phyloP scores from a whole-genome alignment of 116 monocot genomes.

The Dioscorea cayenensis region DNA sequence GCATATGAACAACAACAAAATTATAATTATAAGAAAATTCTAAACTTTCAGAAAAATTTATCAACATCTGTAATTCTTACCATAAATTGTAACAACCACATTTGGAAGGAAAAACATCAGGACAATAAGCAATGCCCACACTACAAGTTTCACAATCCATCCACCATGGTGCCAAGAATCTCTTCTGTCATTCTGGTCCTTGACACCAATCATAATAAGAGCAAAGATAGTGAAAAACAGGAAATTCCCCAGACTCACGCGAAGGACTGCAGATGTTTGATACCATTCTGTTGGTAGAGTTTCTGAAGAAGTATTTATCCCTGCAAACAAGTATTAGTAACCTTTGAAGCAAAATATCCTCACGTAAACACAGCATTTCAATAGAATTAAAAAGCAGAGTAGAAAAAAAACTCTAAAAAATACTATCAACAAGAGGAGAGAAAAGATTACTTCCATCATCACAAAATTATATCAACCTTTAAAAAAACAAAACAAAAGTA shows the following conservation, averaged over 20 bases:
- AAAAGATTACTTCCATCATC: not conserved
- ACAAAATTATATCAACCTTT: no score
- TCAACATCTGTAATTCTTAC: constrained; percentile 25
- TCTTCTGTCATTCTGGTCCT: constrained; percentile 81
- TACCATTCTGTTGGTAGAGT: constrained; percentile 92
- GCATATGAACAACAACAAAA: not conserved
- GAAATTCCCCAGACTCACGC: constrained; percentile 92
- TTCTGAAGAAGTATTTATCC: constrained; percentile 77
- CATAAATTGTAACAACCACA: constrained; percentile 62
- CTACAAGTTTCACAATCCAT: constrained; percentile 67
- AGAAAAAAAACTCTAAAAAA: not conserved
- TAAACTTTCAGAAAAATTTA: not conserved
- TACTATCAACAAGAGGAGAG: not conserved
- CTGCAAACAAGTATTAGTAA: constrained; percentile 27
- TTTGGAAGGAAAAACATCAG: constrained; percentile 95
- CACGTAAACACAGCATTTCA: not conserved
- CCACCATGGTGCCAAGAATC: constrained; percentile 97
- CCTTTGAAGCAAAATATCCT: not conserved
- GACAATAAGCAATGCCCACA: constrained; percentile 62
- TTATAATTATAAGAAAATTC: not conserved
- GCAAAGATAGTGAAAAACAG: constrained; percentile 77
- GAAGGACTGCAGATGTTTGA: constrained; percentile 75
- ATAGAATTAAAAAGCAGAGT: not conserved
- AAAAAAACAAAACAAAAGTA: no score
- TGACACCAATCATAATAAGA: constrained; percentile 87